Conservation (phyloP, 352 stramenopile genomes). For the Thalassiosira livingstoniorum region DNA sequence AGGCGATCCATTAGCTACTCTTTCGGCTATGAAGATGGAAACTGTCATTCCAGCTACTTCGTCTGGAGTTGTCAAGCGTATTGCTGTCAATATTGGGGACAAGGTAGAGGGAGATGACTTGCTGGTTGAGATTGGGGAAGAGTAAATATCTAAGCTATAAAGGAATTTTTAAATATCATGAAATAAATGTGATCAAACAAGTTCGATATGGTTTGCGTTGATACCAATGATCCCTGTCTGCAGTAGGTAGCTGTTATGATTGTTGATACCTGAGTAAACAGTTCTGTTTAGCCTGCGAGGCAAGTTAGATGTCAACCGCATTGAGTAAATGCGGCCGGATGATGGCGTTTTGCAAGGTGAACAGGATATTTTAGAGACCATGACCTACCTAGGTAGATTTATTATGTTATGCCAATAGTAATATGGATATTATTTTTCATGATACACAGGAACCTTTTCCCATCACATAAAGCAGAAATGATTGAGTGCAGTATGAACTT, state of each 20-base stretch:
- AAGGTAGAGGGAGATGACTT: conserved; percentile 94
- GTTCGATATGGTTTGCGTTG: no score
- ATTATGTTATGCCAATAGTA: background rate
- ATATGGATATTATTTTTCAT: background rate
- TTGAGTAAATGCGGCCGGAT: background rate
- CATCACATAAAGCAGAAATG: background rate
- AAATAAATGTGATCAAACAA: no score
- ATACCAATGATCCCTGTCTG: no score
- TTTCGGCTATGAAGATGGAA: conserved; percentile 99
- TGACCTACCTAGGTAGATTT: background rate
- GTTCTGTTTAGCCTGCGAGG: no score
- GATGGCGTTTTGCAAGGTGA: background rate
- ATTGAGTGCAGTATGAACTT: background rate
- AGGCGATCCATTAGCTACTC: conserved; percentile 91
- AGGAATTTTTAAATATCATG: no score
- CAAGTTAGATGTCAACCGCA: no score
- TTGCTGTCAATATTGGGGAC: conserved; percentile 92
- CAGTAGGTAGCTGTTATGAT: no score
- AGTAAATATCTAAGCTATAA: no score
- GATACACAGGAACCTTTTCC: background rate
- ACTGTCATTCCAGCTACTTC: conserved; percentile 92
- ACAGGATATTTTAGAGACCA: background rate
- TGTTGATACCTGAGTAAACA: background rate
- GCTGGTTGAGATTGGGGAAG: conserved; percentile 92
- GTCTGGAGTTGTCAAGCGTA: conserved; percentile 89